Base-by-base conservation (phyloP, 306 rosid species). In the Hippophae tibetana region DNA sequence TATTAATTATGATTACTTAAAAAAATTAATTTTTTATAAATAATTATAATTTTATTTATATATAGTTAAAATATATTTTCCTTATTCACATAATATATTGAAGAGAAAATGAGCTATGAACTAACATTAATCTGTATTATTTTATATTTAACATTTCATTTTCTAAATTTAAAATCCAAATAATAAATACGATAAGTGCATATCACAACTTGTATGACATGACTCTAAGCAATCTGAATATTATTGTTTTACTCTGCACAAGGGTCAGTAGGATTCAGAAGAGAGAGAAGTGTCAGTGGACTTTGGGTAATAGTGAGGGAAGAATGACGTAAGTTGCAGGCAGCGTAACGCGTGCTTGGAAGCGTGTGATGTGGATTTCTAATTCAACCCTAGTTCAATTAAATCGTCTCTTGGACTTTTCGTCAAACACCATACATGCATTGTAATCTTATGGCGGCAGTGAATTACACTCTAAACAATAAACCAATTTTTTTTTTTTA, bases 331-430 rank as follows among this genome's bases (percentile, higher is more conserved):
- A 54, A 66, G 55, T 58, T 55, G 25, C 45, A 50, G 47, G 45
- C 61, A 52, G 66, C 57, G 76, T 43, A 66, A 81, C 63, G 84
- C 86, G 84, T 81, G 87, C 81, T 67, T 71, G 87, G 77, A 81
- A 84, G 86, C 90, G 88, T 89, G 95, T 71, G 80, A 82, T 47
- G 42, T 49, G 57, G 61, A 52, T 74, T 71, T 64, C 64, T 51
- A 54, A 58, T 71, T 72, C n/a, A 58, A 27, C 42, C 40, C 9
- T 59, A 4, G n/a, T 54, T 60, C 5, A 31, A 31, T 60, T 47
- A 65, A 78, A 83, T 73, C 69, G 50, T 14, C 9, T 40, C 42
- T 60, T 74, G 85, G 80, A 78, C 72, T 65, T 82, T 87, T 72
- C 44, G 31, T 43, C 74, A 52, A 65, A 26, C 58, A 38, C 67